Conservation (phyloP, 1,139 yeast species). For the Zygoascus sp. region DNA sequence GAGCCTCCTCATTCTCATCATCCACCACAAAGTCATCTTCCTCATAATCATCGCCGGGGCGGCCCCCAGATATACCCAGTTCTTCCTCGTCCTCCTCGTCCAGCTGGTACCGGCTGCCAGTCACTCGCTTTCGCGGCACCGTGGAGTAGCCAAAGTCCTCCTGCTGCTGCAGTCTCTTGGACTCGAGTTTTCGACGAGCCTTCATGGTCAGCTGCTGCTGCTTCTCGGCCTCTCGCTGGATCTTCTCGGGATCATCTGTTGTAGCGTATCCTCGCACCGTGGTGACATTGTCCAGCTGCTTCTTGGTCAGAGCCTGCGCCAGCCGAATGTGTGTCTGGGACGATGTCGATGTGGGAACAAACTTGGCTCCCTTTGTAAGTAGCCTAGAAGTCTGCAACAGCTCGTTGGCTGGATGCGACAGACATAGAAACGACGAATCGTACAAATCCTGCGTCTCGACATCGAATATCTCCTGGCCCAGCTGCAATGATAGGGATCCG, state of each 20-base stretch:
- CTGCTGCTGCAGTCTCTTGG: slow-evolving; percentile 61
- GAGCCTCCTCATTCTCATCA: slow-evolving; percentile 44
- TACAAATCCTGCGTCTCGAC: slow-evolving; percentile 57
- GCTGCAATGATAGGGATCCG: slow-evolving; percentile 76
- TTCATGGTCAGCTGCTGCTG: slow-evolving; percentile 48
- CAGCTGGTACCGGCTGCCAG: slow-evolving; percentile 17
- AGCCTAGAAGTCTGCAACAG: slow-evolving; percentile 51
- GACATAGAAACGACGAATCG: slow-evolving; percentile 67
- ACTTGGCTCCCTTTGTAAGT: slow-evolving; percentile 54
- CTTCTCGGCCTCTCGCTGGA: slow-evolving; percentile 76
- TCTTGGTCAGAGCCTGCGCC: slow-evolving; percentile 70
- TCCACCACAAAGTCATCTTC: slow-evolving; percentile 51
- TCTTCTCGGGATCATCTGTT: slow-evolving; percentile 79
- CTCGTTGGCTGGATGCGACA: slow-evolving; percentile 68
- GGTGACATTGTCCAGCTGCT: slow-evolving; percentile 49
- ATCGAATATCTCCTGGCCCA: slow-evolving; percentile 87
- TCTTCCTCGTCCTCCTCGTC: slow-evolving; percentile 35
- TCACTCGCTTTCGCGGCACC: slow-evolving; percentile 7
- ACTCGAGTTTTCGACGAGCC: slow-evolving; percentile 44
- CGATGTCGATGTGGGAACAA: slow-evolving; percentile 82
- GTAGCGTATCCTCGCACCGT: slow-evolving; percentile 70
- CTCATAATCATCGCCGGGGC: slow-evolving; percentile 47
- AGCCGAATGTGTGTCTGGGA: slow-evolving; percentile 78
- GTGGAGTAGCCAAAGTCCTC: slow-evolving; percentile 40
- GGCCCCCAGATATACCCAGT: slow-evolving; percentile 31